A percentile compares a stretch with the other conserved stretches of the same genome.
phyloP scores from a whole-genome alignment of 2,329 filamentous ascomycete genomes.

The Graphilbum ipis-grandicollis region DNA sequence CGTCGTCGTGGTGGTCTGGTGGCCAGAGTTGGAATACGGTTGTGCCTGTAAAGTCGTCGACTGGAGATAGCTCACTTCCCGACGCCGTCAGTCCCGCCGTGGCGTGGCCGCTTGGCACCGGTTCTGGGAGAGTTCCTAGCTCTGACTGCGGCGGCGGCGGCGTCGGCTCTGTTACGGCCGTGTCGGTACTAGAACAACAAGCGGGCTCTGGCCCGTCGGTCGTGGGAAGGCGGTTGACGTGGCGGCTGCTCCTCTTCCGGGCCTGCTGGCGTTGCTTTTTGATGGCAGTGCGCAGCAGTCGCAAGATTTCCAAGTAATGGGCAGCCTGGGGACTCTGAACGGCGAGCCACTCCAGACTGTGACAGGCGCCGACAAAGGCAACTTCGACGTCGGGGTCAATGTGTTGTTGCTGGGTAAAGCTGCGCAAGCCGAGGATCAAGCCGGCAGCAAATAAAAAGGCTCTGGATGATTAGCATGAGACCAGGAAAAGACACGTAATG shows the following conservation, averaged over 20 bases:
- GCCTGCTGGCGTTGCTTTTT: conserved; percentile 12
- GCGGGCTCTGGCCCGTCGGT: neutral
- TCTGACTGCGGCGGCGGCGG: neutral
- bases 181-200: too few species aligned
- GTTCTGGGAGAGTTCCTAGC: too few species aligned
- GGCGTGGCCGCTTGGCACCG: too few species aligned
- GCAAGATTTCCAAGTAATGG: conserved; percentile 9
- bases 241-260: conserved; percentile 22
- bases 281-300: conserved; percentile 8
- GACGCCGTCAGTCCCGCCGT: too few species aligned
- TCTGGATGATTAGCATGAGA: conserved; percentile 12
- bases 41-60: too few species aligned
- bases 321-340: conserved; percentile 8
- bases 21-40: neutral
- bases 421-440: conserved; percentile 32
- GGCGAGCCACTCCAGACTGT: conserved; percentile 3
- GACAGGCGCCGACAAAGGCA: conserved; percentile 7
- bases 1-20: neutral
- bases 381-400: conserved; percentile 5
- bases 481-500: neutral
- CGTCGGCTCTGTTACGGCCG: too few species aligned
- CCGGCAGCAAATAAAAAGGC: conserved; percentile 39
- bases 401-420: neutral
- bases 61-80: too few species aligned
- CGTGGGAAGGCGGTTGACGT: conserved; percentile 9